A percentile compares a stretch with the other conserved stretches of the same genome.
phyloP scores from a whole-genome alignment of 2,329 filamentous ascomycete species.

The Verticillium dahliae region DNA sequence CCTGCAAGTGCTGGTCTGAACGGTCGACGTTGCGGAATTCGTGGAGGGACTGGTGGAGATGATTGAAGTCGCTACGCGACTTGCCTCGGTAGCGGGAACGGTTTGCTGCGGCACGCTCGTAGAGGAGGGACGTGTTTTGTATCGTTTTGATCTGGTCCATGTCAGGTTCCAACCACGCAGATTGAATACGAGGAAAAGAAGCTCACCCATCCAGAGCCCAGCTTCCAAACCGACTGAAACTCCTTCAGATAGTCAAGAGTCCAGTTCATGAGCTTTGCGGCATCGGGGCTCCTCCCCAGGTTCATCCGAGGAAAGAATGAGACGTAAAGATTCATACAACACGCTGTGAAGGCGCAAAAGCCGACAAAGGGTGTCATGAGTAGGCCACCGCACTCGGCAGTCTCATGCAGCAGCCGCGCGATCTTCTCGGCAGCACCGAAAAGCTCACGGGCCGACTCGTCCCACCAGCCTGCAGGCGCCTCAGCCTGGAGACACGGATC shows the following conservation, averaged over 20 bases:
- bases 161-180: not conserved
- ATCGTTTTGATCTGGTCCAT: slow-evolving; percentile 6
- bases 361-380: slow-evolving; percentile 34
- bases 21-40: slow-evolving; percentile 22
- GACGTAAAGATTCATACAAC: slow-evolving; percentile 33
- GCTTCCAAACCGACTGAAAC: slow-evolving; percentile 20
- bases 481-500: slow-evolving; percentile 29
- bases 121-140: slow-evolving; percentile 17
- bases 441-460: slow-evolving; percentile 26
- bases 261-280: slow-evolving; percentile 14
- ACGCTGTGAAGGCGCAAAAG: slow-evolving; percentile 38
- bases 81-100: slow-evolving; percentile 15
- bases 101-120: slow-evolving; percentile 16
- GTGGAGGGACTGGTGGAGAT: slow-evolving; percentile 21
- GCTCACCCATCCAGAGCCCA: slow-evolving; percentile 21
- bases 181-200: too few species aligned
- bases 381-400: slow-evolving; percentile 26
- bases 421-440: slow-evolving; percentile 29
- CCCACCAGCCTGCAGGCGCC: slow-evolving; percentile 32
- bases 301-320: slow-evolving; percentile 34
- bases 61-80: slow-evolving; percentile 19
- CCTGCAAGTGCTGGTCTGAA: slow-evolving; percentile 21
- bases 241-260: slow-evolving; percentile 19
- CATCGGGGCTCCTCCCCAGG: slow-evolving; percentile 19
- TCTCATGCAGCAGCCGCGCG: slow-evolving; percentile 25